Conservation (phyloP, 148 eudicot genomes). For the Amaranthus palmeri region DNA sequence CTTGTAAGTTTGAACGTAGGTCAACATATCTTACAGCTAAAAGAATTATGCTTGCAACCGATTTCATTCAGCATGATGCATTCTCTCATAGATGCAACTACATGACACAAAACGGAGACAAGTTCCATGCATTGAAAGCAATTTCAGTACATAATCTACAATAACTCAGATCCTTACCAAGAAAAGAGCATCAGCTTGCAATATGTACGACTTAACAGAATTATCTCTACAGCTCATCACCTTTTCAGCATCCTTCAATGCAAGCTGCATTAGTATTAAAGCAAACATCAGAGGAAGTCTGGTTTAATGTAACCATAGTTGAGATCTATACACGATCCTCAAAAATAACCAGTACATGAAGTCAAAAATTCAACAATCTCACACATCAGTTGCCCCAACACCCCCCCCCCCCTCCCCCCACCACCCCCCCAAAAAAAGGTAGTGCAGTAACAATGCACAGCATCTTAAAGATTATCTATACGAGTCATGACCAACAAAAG, state of each 20-base stretch:
- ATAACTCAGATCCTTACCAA: constrained; percentile 48
- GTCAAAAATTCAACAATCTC: not conserved
- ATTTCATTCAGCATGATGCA: not conserved
- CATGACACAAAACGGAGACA: not conserved
- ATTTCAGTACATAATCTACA: not conserved
- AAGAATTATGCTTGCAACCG: not conserved
- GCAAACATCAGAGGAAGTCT: not conserved
- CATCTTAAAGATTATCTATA: not conserved
- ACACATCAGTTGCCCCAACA: not conserved
- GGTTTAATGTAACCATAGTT: not conserved
- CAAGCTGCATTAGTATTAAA: constrained; percentile 56
- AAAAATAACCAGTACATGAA: constrained; percentile 2
- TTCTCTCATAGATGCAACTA: not conserved
- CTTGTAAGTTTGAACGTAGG: not conserved
- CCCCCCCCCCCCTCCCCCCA: not conserved
- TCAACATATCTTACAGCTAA: not conserved
- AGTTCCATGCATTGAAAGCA: not conserved
- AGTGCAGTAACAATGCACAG: not conserved
- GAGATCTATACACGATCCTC: not conserved
- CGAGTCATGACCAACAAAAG: not conserved
- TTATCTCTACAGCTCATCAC: constrained; percentile 44
- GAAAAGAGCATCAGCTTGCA: constrained; percentile 74
- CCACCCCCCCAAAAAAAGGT: not conserved
- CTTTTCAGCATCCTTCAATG: constrained; percentile 91
- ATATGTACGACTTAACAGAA: constrained; percentile 45